phyloP scores from a whole-genome alignment of 2,329 filamentous ascomycete species.

The Colletotrichum caudatum region DNA sequence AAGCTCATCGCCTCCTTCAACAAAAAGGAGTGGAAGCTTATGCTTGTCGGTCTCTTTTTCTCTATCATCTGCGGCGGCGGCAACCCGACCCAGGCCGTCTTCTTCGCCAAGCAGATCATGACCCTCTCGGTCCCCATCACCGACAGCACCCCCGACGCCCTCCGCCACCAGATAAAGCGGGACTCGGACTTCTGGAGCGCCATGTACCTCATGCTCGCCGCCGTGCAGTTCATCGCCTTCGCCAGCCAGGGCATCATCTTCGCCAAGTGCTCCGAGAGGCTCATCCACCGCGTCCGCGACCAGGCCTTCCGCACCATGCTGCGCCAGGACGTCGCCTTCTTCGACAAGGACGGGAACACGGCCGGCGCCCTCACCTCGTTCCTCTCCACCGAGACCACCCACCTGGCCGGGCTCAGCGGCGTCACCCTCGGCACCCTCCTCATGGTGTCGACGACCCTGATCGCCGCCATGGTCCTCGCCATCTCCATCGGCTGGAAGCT shows the following conservation, averaged over 20 bases:
- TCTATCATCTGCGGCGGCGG: slow-evolving; percentile 83
- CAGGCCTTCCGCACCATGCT: slow-evolving; percentile 87
- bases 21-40: slow-evolving; percentile 74
- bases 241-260: slow-evolving; percentile 78
- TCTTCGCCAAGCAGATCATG: slow-evolving; percentile 90
- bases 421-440: slow-evolving; percentile 88
- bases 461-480: slow-evolving; percentile 77
- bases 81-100: slow-evolving; percentile 81
- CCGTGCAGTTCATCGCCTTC: slow-evolving; percentile 79
- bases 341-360: slow-evolving; percentile 89
- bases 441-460: slow-evolving; percentile 82
- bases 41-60: slow-evolving; percentile 80
- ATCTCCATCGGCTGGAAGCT: slow-evolving; percentile 90
- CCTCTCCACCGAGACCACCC: slow-evolving; percentile 88
- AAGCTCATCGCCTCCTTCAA: slow-evolving; percentile 87
- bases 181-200: slow-evolving; percentile 87
- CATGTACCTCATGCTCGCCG: slow-evolving; percentile 89
- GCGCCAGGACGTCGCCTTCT: slow-evolving; percentile 92
- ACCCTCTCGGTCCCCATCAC: slow-evolving; percentile 70
- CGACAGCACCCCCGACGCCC: slow-evolving; percentile 48
- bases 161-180: slow-evolving; percentile 68
- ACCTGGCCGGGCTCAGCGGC: slow-evolving; percentile 88
- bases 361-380: slow-evolving; percentile 90
- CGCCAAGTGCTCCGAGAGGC: slow-evolving; percentile 85
- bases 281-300: slow-evolving; percentile 86